Evolutionary conservation across 106 monocot species (phyloP).

Genomic region (Cymbidium sinense): DNA sequence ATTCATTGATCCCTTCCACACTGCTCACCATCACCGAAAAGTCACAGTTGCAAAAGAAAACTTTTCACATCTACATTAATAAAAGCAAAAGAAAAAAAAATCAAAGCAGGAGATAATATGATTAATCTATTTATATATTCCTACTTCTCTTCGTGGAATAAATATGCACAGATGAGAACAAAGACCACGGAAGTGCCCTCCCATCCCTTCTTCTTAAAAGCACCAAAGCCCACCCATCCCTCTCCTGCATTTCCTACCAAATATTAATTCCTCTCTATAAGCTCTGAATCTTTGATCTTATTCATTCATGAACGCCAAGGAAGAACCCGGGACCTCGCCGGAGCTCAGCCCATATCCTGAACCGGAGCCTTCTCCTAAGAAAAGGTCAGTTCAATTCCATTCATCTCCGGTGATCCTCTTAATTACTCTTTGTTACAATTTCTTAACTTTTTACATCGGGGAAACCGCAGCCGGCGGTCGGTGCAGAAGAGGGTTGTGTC

Average conservation of each 20-base stretch:
- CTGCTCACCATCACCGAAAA: too few relatives aligned
- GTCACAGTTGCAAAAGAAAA: too few relatives aligned
- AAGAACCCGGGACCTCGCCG: neutral
- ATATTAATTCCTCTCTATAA: neutral
- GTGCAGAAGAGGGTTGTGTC: slow-evolving; percentile 9
- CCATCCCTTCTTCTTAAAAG: slow-evolving; percentile 4
- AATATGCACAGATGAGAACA: neutral
- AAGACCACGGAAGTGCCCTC: neutral
- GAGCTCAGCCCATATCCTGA: neutral
- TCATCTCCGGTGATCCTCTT: neutral
- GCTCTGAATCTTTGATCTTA: too few relatives aligned
- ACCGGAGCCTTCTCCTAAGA: neutral
- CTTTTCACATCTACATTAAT: too few relatives aligned
- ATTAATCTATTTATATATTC: neutral
- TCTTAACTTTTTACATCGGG: neutral
- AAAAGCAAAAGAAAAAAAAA: too few relatives aligned
- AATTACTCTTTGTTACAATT: neutral
- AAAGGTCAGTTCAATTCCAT: neutral
- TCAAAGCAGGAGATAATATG: too few relatives aligned
- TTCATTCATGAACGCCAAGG: neutral
- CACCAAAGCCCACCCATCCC: neutral
- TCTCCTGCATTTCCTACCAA: neutral
- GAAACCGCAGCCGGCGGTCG: neutral
- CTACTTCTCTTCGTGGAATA: neutral
- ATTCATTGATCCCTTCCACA: too few relatives aligned